These are phyloP conservation scores for Solanum hybrid DNA, from an alignment of 305 asterid genomes.

Conservation along the genomic window DNA sequence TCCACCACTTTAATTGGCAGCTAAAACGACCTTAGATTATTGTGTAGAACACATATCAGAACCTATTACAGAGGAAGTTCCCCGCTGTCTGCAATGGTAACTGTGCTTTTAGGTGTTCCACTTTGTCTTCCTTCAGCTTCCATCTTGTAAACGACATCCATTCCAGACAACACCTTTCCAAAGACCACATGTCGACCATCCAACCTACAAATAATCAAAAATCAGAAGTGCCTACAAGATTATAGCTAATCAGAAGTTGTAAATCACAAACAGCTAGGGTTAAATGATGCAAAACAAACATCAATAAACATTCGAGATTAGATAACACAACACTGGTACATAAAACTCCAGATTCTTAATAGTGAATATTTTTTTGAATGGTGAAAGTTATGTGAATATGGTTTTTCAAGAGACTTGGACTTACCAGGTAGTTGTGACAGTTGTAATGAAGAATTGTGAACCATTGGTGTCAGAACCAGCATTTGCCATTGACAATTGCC, in stretches of 20 bases:
- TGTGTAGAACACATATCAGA: background rate
- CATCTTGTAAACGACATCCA: conserved; percentile 86
- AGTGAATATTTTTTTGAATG: background rate
- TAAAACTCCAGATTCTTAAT: background rate
- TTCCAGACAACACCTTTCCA: conserved; percentile 91
- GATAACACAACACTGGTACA: background rate
- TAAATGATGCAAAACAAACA: background rate
- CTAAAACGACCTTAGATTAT: background rate
- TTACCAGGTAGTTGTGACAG: conserved; percentile 75
- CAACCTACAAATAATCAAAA: conserved; percentile 41
- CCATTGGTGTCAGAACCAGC: conserved; percentile 57
- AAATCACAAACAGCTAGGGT: background rate
- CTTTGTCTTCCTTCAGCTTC: conserved; percentile 90
- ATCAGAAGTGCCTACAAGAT: background rate
- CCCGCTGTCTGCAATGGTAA: conserved; percentile 72
- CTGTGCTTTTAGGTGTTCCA: conserved; percentile 88
- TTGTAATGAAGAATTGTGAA: conserved; percentile 56
- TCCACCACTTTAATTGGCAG: background rate
- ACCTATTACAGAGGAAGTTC: conserved; percentile 56
- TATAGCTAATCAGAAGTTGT: background rate
- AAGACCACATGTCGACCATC: conserved; percentile 92
- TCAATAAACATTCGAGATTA: background rate
- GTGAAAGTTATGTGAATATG: background rate
- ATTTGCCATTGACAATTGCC: conserved; percentile 49
- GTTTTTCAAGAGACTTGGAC: background rate